phyloP scores from a whole-genome alignment of 2,329 filamentous ascomycete species.

The Graphiopsis chlorocephala region DNA sequence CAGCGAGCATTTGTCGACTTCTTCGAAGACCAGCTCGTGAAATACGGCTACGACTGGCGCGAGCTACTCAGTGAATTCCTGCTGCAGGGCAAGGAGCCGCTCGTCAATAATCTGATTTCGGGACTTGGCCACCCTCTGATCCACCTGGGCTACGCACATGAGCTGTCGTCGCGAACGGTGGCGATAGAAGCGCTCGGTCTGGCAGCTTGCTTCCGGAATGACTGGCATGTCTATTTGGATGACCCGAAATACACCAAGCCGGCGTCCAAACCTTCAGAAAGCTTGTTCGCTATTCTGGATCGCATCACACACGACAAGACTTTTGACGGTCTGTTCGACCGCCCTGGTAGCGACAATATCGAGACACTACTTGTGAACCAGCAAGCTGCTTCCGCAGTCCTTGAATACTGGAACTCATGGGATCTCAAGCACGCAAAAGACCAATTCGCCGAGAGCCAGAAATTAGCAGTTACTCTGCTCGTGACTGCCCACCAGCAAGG shows the following conservation, averaged over 20 bases:
- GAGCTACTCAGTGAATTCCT: conserved; percentile 72
- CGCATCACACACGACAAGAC: conserved; percentile 66
- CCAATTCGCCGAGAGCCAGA: conserved; percentile 71
- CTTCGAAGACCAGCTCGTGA: conserved; percentile 85
- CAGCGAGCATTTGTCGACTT: conserved; percentile 92
- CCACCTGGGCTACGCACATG: conserved; percentile 89
- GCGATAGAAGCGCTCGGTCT: conserved; percentile 84
- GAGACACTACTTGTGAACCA: conserved; percentile 65
- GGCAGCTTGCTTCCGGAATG: conserved; percentile 57
- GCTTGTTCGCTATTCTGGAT: conserved; percentile 68
- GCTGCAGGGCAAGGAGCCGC: conserved; percentile 68
- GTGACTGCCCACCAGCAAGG: conserved; percentile 43
- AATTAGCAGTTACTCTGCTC: conserved; percentile 57
- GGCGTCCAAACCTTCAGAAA: conserved; percentile 57
- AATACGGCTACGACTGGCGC: conserved; percentile 79
- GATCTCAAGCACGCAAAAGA: conserved; percentile 64
- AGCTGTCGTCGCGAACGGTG: conserved; percentile 79
- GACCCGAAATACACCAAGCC: conserved; percentile 67
- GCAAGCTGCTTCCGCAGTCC: conserved; percentile 67
- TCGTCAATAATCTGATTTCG: conserved; percentile 76
- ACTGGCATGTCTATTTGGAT: conserved; percentile 64
- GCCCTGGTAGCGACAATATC: conserved; percentile 62
- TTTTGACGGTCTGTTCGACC: conserved; percentile 64
- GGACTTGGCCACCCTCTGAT: conserved; percentile 89
- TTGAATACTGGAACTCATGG: conserved; percentile 94